Evolutionary conservation across 768 basidiomycete species (phyloP).

Genomic region (Mycena filopes): DNA sequence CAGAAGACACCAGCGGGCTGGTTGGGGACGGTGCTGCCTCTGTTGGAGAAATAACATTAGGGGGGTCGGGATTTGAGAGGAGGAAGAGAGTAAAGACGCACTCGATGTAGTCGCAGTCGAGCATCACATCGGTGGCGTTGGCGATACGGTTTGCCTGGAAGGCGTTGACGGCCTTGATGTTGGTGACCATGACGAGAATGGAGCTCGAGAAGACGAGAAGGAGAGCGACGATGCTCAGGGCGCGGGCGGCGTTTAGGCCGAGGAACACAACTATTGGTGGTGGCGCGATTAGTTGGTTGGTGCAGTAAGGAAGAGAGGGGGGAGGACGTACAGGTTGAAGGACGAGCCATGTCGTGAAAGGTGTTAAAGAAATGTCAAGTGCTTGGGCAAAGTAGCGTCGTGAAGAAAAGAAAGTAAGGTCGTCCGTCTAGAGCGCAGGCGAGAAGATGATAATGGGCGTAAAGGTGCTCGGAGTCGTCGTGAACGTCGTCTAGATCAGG

Average conservation of each 20-base stretch:
- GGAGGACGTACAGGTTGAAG: conserved; percentile 15
- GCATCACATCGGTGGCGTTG: conserved; percentile 41
- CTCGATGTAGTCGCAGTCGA: conserved; percentile 85
- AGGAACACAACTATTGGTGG: conserved; percentile 64
- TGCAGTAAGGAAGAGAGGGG: not conserved
- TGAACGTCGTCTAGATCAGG: conserved; percentile 24
- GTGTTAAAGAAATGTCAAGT: not conserved
- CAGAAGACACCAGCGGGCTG: conserved; percentile 94
- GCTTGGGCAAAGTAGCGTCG: not conserved
- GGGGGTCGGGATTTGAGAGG: not conserved
- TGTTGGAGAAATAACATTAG: conserved; percentile 35
- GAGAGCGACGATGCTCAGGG: conserved; percentile 80
- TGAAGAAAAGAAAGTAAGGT: conserved; percentile 14
- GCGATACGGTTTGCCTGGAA: conserved; percentile 58
- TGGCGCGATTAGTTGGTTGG: not conserved
- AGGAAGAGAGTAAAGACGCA: conserved; percentile 50
- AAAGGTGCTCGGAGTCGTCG: conserved; percentile 28
- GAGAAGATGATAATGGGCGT: conserved; percentile 14
- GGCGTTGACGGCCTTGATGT: conserved; percentile 78
- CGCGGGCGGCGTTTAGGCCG: conserved; percentile 81
- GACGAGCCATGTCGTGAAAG: conserved; percentile 26
- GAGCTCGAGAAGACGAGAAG: conserved; percentile 84
- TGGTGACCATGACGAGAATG: conserved; percentile 77
- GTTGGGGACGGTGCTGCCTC: conserved; percentile 89
- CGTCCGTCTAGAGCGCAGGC: conserved; percentile 22